A percentile compares a stretch with the other conserved stretches of the same genome.
phyloP scores from a whole-genome alignment of 2,329 filamentous ascomycete species.

The Hymenoscyphus scutula region DNA sequence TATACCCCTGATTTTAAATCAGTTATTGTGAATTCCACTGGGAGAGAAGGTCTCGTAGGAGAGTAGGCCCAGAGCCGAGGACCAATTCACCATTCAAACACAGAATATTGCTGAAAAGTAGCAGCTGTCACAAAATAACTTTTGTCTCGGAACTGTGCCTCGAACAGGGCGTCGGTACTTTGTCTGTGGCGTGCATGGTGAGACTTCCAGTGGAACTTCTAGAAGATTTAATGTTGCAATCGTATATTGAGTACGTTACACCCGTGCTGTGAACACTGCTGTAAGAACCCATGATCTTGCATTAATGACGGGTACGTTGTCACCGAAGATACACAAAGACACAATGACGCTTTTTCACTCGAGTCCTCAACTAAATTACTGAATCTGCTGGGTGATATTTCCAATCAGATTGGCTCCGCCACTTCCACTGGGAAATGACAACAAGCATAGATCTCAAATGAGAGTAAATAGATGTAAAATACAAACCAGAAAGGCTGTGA shows the following conservation, averaged over 20 bases:
- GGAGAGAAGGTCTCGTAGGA: no score
- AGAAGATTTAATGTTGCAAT: constrained; percentile 2
- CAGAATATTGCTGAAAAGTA: neutral
- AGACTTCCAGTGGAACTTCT: no score
- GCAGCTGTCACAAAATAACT: constrained; percentile 2
- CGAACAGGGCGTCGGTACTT: neutral
- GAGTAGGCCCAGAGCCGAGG: neutral
- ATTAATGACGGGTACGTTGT: neutral
- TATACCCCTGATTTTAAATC: neutral
- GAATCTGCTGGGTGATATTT: neutral
- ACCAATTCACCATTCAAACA: neutral
- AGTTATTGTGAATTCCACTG: neutral
- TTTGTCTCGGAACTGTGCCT: constrained; percentile 5
- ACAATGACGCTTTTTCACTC: neutral
- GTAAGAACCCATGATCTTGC: constrained; percentile 5
- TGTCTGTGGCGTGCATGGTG: constrained; percentile 1
- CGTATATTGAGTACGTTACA: constrained; percentile 2
- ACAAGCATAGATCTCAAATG: neutral
- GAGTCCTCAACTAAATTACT: neutral
- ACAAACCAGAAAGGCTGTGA: neutral
- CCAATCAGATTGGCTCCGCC: neutral
- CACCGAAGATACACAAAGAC: neutral
- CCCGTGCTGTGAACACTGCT: neutral
- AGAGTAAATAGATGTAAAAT: neutral
- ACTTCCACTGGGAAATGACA: neutral